Conservation (phyloP, 345 rosid species). For the Tarenaya hassleriana region DNA sequence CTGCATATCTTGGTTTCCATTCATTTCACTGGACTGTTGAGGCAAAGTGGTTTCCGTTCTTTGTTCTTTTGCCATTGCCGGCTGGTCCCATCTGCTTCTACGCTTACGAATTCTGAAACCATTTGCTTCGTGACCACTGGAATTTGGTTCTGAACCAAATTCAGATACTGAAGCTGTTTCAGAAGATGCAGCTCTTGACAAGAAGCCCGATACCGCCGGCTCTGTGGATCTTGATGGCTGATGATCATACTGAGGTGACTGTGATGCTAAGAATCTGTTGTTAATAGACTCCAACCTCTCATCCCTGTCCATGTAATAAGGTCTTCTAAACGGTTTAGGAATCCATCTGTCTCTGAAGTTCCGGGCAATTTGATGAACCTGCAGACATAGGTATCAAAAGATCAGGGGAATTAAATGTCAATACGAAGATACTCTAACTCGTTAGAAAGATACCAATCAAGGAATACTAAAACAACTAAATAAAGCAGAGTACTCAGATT, state of each 20-base stretch:
- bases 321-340: slow-evolving; percentile 59
- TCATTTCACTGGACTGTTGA: slow-evolving; percentile 16
- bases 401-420: too few relatives aligned
- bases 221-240: slow-evolving; percentile 44
- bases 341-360: slow-evolving; percentile 85
- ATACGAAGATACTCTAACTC: too few relatives aligned
- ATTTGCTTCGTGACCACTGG: slow-evolving; percentile 30
- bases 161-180: slow-evolving; percentile 40
- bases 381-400: slow-evolving; percentile 21
- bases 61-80: slow-evolving; percentile 38
- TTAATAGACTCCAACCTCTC: slow-evolving; percentile 42
- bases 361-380: slow-evolving; percentile 98
- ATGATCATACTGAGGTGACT: slow-evolving; percentile 43
- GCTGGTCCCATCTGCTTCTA: slow-evolving; percentile 98
- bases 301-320: slow-evolving; percentile 49
- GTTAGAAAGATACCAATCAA: slow-evolving; percentile 3
- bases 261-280: slow-evolving; percentile 41
- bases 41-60: slow-evolving; percentile 25
- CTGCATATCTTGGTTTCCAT: slow-evolving; percentile 32
- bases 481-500: slow-evolving; percentile 13
- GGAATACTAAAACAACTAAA: slow-evolving; percentile 7
- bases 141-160: slow-evolving; percentile 30
- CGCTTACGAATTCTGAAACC: slow-evolving; percentile 60
- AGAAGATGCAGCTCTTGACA: slow-evolving; percentile 34
- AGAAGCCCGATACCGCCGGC: slow-evolving; percentile 27